Evolutionary conservation across 2,329 filamentous ascomycete species (phyloP), one percentile per base, ranked within the genome.

Genomic region (Juglanconis oblonga): DNA sequence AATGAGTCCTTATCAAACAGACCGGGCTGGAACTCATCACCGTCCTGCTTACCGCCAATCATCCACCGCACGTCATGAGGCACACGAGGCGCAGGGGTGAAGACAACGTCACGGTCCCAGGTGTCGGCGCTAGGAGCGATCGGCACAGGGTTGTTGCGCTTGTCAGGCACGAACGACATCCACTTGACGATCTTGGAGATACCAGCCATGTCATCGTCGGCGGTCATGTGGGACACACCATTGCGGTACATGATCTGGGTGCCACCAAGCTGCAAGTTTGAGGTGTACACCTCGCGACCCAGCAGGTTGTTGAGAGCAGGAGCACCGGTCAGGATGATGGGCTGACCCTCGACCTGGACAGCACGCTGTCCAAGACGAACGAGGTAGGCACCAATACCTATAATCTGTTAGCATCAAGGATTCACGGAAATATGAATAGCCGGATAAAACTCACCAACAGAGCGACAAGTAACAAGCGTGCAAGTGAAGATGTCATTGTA

Each of bases 201-300:
- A 85, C 95, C 95, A 71, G 94, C 93, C 70, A 99, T 98, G 79
- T 99, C 95, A 71, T 99, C 94, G 68, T 89, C 90, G 70, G 95
- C 95, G 67, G 94, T 97, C 91, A 98, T 94, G 81, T 99, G 95
- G 29, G 95, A 98, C 47, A 99, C 95, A 86, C 95, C 95, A 75
- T 99, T 99, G 80, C 91, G 93, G 87, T 99, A 98, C 95, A 99
- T 99, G 84, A 99, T 99, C 79, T 99, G 95, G n/a, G 95, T 99
- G 69, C 95, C 95, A 87, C 95, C 95, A 66, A 99, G 91, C 82
- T 99, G 95, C 72, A 99, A 79, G 84, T 99, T 99, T 63, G 95
- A 98, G 31, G 95, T 97, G 81, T 99, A 99, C 35, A 99, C 94
- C 77, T 99, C 95, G 68, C 96, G 92, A 71, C 95, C 95, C 63